Base-by-base conservation (phyloP, 2,329 filamentous ascomycete genomes). In the Elsinoe australis region DNA sequence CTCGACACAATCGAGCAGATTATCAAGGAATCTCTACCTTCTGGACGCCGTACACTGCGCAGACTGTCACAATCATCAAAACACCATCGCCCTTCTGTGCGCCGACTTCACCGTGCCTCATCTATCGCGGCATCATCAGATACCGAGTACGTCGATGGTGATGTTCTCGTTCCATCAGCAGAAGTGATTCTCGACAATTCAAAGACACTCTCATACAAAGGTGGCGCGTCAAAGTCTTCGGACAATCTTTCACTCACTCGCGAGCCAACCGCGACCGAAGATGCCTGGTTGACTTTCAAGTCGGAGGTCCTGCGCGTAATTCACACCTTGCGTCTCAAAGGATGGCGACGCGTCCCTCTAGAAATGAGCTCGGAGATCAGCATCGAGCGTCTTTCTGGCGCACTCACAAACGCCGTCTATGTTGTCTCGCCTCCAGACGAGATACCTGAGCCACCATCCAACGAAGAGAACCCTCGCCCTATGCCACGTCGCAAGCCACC, bases 361-460 rank as follows among this genome's bases (percentile, higher is more conserved):
- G 83, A 86, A 8, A 71, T 73, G 53, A 85, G 83, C 54, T 77
- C 79, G 44, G 72, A 71, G 29, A 81, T 92, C 53, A 74, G 75
- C 1, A 83, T 92, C 4, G 76, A 85, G 64, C 77, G 86, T 42
- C 71, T 94, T 21, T 95, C 90, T 63, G 92, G 92, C 52, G 92
- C 92, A 6, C 69, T 98, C 56, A 98, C 92, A 15, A 98, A 98
- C 62, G 88, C 90, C 8, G 89, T 98, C 28, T 98, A 96, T 61
- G 88, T 95, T 44, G 88, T 96, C 17, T 84, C 80, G 1, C 89
- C 90, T 1, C 89, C 90, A 0, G 70, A 77, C 31, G 73, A 84
- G 28, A 56, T 88, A 8, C 49, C 56, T 5, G 21, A 32, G 5
- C n/a, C 19, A 6, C 15, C 21, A 10, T 14, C 29, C 10, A 56